These are phyloP conservation scores for Ophiostoma himal-ulmi DNA, from an alignment of 2,329 filamentous ascomycete species.

Conservation along the genomic window DNA sequence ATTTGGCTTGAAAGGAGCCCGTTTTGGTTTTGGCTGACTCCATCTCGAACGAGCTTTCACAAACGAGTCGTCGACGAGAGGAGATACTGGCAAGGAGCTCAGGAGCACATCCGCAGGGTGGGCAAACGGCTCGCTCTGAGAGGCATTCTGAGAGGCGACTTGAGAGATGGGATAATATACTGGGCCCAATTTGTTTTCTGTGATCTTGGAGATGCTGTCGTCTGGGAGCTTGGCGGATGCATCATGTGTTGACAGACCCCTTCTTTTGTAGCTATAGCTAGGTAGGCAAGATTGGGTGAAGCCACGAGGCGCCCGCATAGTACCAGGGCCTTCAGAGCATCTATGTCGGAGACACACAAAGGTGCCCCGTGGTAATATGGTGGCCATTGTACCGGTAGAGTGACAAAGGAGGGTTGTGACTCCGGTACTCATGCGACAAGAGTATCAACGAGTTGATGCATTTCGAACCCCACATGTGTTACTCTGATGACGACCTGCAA, in stretches of 20 bases:
- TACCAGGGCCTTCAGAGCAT: neutral
- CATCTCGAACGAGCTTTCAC: constrained; percentile 41
- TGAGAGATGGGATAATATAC: neutral
- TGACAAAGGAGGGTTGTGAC: neutral
- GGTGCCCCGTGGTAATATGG: neutral
- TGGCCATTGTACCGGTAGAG: neutral
- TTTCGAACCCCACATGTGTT: neutral
- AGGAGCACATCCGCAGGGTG: neutral
- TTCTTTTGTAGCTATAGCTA: neutral
- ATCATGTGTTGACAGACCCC: neutral
- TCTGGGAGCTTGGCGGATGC: neutral
- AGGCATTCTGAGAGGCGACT: neutral
- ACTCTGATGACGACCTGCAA: neutral
- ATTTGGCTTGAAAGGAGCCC: constrained; percentile 29
- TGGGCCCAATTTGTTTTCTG: neutral
- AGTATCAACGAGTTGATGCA: neutral
- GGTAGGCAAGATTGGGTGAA: neutral
- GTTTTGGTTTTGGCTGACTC: constrained; percentile 35
- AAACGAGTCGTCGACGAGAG: constrained; percentile 48
- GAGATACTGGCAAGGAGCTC: constrained; percentile 45
- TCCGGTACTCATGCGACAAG: neutral
- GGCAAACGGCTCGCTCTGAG: neutral
- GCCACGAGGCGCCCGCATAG: neutral
- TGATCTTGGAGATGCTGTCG: neutral
- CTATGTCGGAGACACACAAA: neutral